Evolutionary conservation across 1,284 basidiomycete genomes (phyloP), one percentile per base, ranked within the genome.

Genomic region (Sutorius eximius): DNA sequence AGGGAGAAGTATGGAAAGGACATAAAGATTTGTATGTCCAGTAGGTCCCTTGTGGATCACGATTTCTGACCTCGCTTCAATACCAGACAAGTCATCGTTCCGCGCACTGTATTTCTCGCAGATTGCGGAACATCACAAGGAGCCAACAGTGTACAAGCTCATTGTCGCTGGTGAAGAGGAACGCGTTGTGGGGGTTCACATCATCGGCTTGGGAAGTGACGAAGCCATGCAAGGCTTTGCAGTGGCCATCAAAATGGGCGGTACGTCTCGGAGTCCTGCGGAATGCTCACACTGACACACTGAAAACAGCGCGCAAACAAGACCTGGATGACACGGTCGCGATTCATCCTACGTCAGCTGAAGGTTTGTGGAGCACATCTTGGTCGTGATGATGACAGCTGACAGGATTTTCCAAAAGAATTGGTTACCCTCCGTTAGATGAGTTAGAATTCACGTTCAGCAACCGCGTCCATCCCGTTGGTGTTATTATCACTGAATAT

Each of bases 191-290:
- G 96, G 96, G 18, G 76, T 98, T 50, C 97, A 99, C 73, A 88
- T 98, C 62, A 87, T 98, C 58, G 96, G 95, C 6, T 67, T 83
- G 61, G 94, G 94, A 47, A 89, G 86, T 59, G 96, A 98, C 69
- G 95, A 98, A 75, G 84, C 91, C 62, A 76, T 95, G 75, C 95
- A 98, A 79, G 95, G 95, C 59, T 96, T 98, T 70, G 92, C 79
- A 1, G 93, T 98, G 18, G 95, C 95, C 12, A 80, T 99, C 65
- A 98, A 98, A 81, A 95, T 98, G 94, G 91, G 93, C 51, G 91
- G 89, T 81, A 70, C 46, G 80, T 71, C 37, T 33, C 40, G 15
- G 44, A 48, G 34, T 34, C 20, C 48, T 38, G n/a, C 50, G 50
- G n/a, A 40, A 27, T 54, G 7, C 24, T 40, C 36, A 53, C 48